Evolutionary conservation across 2,329 filamentous ascomycete species (phyloP).

Genomic region (Epichloe coenophiala): DNA sequence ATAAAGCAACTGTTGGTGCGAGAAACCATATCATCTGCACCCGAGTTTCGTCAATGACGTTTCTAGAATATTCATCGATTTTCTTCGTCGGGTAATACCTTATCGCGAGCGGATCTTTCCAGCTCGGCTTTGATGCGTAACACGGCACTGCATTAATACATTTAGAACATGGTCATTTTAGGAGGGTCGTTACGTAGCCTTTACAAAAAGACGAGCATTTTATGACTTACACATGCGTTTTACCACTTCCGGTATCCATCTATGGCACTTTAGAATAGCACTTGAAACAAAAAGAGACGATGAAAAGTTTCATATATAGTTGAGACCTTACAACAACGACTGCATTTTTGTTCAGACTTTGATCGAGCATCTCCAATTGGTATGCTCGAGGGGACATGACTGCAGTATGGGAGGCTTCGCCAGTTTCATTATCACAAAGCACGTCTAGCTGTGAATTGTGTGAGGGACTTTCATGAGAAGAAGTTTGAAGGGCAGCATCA

Average conservation of each 20-base stretch:
- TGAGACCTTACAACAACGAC: slow-evolving; percentile 48
- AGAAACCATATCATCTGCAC: slow-evolving; percentile 55
- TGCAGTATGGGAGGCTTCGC: slow-evolving; percentile 4
- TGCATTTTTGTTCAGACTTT: slow-evolving; percentile 53
- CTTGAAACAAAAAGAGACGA: not conserved
- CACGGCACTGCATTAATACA: slow-evolving; percentile 37
- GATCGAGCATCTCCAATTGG: slow-evolving; percentile 63
- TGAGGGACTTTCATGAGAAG: not conserved
- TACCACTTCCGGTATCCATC: slow-evolving; percentile 74
- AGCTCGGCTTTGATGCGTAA: slow-evolving; percentile 54
- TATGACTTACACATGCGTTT: slow-evolving; percentile 56
- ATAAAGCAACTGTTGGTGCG: slow-evolving; percentile 54
- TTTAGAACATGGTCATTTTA: not conserved
- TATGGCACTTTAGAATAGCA: slow-evolving; percentile 16
- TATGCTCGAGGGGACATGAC: slow-evolving; percentile 44
- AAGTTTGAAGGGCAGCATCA: slow-evolving; percentile 5
- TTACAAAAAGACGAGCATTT: not conserved
- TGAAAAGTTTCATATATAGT: not conserved
- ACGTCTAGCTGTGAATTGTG: not conserved
- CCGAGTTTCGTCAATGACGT: not conserved
- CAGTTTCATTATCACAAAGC: slow-evolving; percentile 1
- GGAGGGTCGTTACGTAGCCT: not conserved
- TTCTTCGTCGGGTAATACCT: slow-evolving; percentile 29
- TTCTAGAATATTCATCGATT: not conserved
- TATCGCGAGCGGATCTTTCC: slow-evolving; percentile 34